Evolutionary conservation across 176 grass and related monocot species (phyloP).

Genomic region (Rhynchospora tenuis): DNA sequence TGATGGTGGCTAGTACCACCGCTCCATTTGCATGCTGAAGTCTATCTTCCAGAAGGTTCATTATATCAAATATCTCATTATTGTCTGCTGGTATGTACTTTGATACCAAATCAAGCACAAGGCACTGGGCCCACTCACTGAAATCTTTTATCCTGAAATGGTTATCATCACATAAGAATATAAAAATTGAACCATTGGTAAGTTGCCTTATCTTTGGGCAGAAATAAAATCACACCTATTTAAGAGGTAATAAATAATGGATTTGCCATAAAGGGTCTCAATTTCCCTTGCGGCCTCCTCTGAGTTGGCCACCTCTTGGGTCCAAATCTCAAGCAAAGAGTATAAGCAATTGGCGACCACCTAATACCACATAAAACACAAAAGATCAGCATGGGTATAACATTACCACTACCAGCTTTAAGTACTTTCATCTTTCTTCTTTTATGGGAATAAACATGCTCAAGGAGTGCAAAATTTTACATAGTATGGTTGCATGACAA

Average conservation of each 20-base stretch:
- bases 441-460: background rate
- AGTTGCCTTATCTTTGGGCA: background rate
- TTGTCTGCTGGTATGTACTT: slow-evolving; percentile 95
- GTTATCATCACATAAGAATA: background rate
- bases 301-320: slow-evolving; percentile 65
- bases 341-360: slow-evolving; percentile 93
- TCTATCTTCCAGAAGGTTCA: slow-evolving; percentile 98
- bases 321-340: slow-evolving; percentile 94
- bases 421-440: background rate
- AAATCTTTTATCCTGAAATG: slow-evolving; percentile 85
- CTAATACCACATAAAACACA: slow-evolving; percentile 22
- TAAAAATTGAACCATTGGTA: background rate
- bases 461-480: background rate
- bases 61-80: slow-evolving; percentile 92
- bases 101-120: slow-evolving; percentile 70
- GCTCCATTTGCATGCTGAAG: slow-evolving; percentile 99
- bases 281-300: slow-evolving; percentile 86
- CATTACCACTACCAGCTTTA: background rate
- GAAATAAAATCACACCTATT: slow-evolving; percentile 51
- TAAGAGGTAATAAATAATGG: slow-evolving; percentile 72
- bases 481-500: background rate
- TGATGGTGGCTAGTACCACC: slow-evolving; percentile 98
- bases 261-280: slow-evolving; percentile 80
- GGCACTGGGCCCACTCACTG: slow-evolving; percentile 96
- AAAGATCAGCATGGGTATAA: background rate